These are phyloP conservation scores for Argentina anserina DNA, from an alignment of 306 rosid species.

Conservation along the genomic window DNA sequence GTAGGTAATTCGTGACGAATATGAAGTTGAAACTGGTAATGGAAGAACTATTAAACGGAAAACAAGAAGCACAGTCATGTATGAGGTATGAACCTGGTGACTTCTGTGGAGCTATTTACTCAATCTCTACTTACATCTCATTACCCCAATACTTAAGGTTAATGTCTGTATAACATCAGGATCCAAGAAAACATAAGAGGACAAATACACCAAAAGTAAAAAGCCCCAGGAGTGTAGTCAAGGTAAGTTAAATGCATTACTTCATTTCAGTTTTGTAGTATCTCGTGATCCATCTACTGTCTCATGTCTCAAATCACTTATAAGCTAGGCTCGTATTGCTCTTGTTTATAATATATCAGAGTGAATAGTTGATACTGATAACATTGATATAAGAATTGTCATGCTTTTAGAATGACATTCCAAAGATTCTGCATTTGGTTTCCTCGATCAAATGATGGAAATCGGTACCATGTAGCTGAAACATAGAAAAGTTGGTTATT, in stretches of 20 bases:
- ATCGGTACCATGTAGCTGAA: neutral
- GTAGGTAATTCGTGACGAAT: conserved; percentile 90
- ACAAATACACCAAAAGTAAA: conserved; percentile 60
- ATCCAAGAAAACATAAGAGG: conserved; percentile 66
- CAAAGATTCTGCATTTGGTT: neutral
- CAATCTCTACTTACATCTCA: neutral
- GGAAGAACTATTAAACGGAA: conserved; percentile 86
- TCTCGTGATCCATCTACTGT: neutral
- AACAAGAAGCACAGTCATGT: conserved; percentile 92
- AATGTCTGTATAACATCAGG: conserved; percentile 40
- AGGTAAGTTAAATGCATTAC: conserved; percentile 44
- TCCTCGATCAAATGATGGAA: conserved; percentile 4
- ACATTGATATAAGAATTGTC: conserved; percentile 4
- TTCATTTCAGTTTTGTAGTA: neutral
- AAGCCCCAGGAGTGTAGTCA: conserved; percentile 59
- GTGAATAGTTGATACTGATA: neutral
- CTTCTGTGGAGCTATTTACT: conserved; percentile 13
- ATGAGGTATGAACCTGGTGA: conserved; percentile 56
- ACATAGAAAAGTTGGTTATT: neutral
- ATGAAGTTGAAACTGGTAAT: conserved; percentile 91
- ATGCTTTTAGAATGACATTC: conserved; percentile 12
- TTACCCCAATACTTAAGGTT: conserved; percentile 25
- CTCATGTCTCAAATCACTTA: neutral
- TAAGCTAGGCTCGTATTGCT: neutral
- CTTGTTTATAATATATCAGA: neutral